Percentiles rank a stretch among this genome's conserved stretches.
Conservation (phyloP, 1,139 yeast genomes). For the Diutina rugosa region DNA sequence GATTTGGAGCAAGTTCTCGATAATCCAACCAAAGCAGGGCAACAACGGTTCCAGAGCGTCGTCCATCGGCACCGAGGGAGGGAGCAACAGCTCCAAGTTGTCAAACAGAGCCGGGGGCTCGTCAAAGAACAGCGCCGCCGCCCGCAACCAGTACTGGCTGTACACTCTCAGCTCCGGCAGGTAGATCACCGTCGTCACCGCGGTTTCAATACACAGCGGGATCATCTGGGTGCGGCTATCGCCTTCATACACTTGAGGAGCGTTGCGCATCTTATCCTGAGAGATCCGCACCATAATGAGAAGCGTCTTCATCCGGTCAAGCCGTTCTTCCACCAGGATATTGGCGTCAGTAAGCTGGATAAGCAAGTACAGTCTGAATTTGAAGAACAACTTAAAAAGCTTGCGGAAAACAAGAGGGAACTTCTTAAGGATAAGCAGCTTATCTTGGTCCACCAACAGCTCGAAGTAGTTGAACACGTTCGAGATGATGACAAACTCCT, state of each 20-base stretch:
- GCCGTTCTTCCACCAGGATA: conserved; percentile 44
- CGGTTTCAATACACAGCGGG: conserved; percentile 81
- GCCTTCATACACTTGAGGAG: conserved; percentile 40
- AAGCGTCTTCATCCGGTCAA: conserved; percentile 58
- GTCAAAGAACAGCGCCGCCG: conserved; percentile 23
- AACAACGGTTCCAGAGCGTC: conserved; percentile 24
- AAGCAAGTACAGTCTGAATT: conserved; percentile 51
- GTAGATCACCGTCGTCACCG: conserved; percentile 61
- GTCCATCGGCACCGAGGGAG: conserved; percentile 12
- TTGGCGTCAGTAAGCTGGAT: conserved; percentile 53
- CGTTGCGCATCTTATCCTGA: conserved; percentile 57
- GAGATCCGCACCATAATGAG: conserved; percentile 56
- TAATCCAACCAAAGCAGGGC: conserved; percentile 75
- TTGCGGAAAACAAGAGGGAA: conserved; percentile 65
- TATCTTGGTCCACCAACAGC: conserved; percentile 31
- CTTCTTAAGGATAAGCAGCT: conserved; percentile 30
- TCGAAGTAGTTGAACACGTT: conserved; percentile 65
- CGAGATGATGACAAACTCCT: conserved; percentile 48
- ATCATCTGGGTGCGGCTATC: conserved; percentile 26
- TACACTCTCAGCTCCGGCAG: conserved; percentile 72
- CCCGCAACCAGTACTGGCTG: conserved; percentile 50
- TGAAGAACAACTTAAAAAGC: conserved; percentile 53
- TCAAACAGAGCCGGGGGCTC: conserved; percentile 11
- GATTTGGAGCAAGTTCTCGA: conserved; percentile 27
- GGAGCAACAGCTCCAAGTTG: conserved; percentile 24